A percentile compares a stretch with the other conserved stretches of the same genome.
phyloP scores from a whole-genome alignment of 768 basidiomycete genomes.

The Cyclocybe cylindracea region DNA sequence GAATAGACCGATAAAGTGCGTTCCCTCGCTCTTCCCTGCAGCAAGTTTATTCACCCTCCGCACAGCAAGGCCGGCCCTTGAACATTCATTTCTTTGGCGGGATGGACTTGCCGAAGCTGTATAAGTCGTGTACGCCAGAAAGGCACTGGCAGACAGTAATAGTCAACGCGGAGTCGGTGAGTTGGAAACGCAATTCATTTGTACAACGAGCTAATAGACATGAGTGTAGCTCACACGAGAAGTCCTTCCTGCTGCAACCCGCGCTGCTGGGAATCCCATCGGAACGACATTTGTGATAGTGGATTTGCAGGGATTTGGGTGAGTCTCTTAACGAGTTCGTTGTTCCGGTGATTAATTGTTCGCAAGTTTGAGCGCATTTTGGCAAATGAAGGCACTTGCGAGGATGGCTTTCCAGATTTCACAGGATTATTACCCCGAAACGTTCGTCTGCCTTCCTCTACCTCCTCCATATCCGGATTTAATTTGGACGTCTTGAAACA shows the following conservation, averaged over 20 bases:
- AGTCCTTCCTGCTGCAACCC: slow-evolving; percentile 63
- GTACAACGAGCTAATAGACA: background rate
- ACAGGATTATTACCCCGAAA: slow-evolving; percentile 79
- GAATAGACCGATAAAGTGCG: slow-evolving; percentile 70
- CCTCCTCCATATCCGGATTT: background rate
- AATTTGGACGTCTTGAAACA: background rate
- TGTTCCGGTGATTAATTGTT: background rate
- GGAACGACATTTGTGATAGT: slow-evolving; percentile 63
- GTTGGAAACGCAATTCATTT: slow-evolving; percentile 8
- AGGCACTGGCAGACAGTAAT: slow-evolving; percentile 63
- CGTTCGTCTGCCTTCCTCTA: slow-evolving; percentile 36
- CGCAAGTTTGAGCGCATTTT: slow-evolving; percentile 65
- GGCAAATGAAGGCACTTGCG: slow-evolving; percentile 72
- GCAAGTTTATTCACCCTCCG: background rate
- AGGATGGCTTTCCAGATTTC: slow-evolving; percentile 69
- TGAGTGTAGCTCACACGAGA: slow-evolving; percentile 52
- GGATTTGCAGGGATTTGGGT: slow-evolving; percentile 74
- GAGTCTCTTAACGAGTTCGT: slow-evolving; percentile 15
- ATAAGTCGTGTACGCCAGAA: slow-evolving; percentile 58
- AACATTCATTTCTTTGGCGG: slow-evolving; percentile 67
- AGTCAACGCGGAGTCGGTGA: slow-evolving; percentile 61
- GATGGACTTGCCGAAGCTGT: slow-evolving; percentile 57
- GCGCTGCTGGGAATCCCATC: slow-evolving; percentile 52
- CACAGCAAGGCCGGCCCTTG: slow-evolving; percentile 68
- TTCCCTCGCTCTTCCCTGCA: background rate